Evolutionary conservation across 805 yeast genomes (phyloP).

Genomic region (Ogataea paraovalis): DNA sequence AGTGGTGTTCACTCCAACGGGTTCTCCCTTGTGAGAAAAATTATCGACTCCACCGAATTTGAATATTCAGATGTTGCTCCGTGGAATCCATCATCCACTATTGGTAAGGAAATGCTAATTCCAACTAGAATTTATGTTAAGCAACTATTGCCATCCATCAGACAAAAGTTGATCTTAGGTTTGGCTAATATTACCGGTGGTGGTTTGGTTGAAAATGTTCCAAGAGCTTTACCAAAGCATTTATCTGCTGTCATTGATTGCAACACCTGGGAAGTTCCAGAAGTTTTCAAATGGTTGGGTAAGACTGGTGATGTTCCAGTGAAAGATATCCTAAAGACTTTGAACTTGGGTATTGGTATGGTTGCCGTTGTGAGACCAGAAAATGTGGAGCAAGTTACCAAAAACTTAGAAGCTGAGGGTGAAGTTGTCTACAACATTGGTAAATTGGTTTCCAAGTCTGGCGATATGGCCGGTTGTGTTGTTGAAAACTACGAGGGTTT

Average conservation of each 20-base stretch:
- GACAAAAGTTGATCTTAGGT: conserved; percentile 68
- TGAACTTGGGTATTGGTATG: conserved; percentile 97
- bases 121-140: conserved; percentile 96
- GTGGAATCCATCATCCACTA: conserved; percentile 67
- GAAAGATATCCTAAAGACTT: conserved; percentile 80
- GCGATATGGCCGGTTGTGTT: conserved; percentile 56
- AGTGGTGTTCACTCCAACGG: conserved; percentile 98
- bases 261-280: conserved; percentile 77
- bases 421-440: conserved; percentile 77
- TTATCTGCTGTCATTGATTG: conserved; percentile 81
- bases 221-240: conserved; percentile 83
- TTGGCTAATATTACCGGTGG: conserved; percentile 98
- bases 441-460: conserved; percentile 42
- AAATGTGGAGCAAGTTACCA: conserved; percentile 55
- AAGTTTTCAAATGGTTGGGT: conserved; percentile 92
- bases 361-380: conserved; percentile 73
- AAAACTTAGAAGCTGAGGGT: conserved; percentile 55
- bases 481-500: conserved; percentile 45
- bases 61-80: conserved; percentile 78
- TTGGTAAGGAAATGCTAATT: conserved; percentile 80
- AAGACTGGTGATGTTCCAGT: conserved; percentile 86
- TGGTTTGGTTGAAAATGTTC: conserved; percentile 93
- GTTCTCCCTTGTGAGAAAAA: conserved; percentile 88
- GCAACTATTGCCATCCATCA: conserved; percentile 73
- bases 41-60: conserved; percentile 72